Conservation (phyloP, 2,329 filamentous ascomycete species). For the Aspergillus pseudoterreus region DNA sequence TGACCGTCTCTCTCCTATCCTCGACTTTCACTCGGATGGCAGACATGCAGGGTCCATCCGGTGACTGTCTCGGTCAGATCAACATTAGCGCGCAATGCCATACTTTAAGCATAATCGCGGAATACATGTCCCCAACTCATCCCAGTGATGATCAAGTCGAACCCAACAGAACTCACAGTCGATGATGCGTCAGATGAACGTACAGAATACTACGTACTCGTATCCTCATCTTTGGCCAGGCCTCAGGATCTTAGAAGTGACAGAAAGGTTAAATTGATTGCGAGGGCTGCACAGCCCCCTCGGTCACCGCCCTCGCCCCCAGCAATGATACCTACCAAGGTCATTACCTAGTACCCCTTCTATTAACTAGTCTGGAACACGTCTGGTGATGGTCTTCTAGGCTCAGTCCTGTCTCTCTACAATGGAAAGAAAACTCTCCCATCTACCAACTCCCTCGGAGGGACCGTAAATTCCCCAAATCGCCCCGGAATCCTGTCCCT, state of each 20-base stretch:
- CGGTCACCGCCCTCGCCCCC: background rate
- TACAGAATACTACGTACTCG: background rate
- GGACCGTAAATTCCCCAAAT: too few relatives aligned
- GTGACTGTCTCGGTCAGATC: background rate
- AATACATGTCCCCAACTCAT: background rate
- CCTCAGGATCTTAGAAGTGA: background rate
- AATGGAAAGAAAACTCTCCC: too few relatives aligned
- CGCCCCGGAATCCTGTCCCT: too few relatives aligned
- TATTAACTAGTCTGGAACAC: background rate
- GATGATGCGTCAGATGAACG: background rate
- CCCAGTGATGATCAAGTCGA: background rate
- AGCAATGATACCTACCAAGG: background rate
- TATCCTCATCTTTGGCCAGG: background rate
- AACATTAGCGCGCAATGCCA: too few relatives aligned
- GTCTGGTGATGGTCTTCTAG: background rate
- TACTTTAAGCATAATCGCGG: too few relatives aligned
- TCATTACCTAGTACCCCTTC: background rate
- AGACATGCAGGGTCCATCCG: background rate
- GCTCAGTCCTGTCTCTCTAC: too few relatives aligned
- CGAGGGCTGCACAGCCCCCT: constrained; percentile 5
- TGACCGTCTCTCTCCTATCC: background rate
- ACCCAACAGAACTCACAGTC: background rate
- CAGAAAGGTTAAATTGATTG: background rate
- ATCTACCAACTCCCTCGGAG: too few relatives aligned
- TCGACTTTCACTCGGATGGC: background rate